Conservation (phyloP, 2,329 filamentous ascomycete species). For the Phoma sp. region DNA sequence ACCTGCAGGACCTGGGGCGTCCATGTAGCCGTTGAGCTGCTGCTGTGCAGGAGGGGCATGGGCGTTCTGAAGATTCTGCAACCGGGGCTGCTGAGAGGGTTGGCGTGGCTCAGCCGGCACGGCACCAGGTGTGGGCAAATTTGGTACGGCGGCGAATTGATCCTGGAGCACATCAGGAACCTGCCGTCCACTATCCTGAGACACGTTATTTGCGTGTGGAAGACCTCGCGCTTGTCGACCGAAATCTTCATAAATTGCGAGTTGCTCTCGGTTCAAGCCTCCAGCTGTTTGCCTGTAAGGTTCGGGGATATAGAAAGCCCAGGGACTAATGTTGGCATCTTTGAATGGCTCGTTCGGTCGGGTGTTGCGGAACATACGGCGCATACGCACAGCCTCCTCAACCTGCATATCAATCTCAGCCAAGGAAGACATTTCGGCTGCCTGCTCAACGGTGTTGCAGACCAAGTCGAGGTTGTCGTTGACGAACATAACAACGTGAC, state of each 20-base stretch:
- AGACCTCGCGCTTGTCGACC: slow-evolving; percentile 79
- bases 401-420: slow-evolving; percentile 96
- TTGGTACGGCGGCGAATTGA: slow-evolving; percentile 64
- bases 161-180: slow-evolving; percentile 68
- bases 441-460: slow-evolving; percentile 92
- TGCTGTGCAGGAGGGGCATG: slow-evolving; percentile 50
- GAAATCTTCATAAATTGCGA: slow-evolving; percentile 97
- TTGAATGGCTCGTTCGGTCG: slow-evolving; percentile 85
- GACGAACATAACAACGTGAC: slow-evolving; percentile 96
- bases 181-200: slow-evolving; percentile 65
- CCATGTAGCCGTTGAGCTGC: slow-evolving; percentile 67
- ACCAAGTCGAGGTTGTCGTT: slow-evolving; percentile 96
- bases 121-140: slow-evolving; percentile 67
- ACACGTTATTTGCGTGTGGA: slow-evolving; percentile 60
- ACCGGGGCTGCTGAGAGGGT: slow-evolving; percentile 56
- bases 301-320: slow-evolving; percentile 91
- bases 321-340: slow-evolving; percentile 80
- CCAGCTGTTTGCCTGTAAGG: slow-evolving; percentile 85
- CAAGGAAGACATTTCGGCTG: slow-evolving; percentile 89
- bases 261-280: slow-evolving; percentile 87
- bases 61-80: slow-evolving; percentile 45
- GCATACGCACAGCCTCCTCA: slow-evolving; percentile 76
- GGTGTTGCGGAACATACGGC: slow-evolving; percentile 75
- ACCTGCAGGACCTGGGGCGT: slow-evolving; percentile 45
- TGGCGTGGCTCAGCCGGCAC: slow-evolving; percentile 66